A percentile compares a stretch with the other conserved stretches of the same genome.
phyloP scores from a whole-genome alignment of 805 yeast species.

The Saccharomycopsis schoenii region DNA sequence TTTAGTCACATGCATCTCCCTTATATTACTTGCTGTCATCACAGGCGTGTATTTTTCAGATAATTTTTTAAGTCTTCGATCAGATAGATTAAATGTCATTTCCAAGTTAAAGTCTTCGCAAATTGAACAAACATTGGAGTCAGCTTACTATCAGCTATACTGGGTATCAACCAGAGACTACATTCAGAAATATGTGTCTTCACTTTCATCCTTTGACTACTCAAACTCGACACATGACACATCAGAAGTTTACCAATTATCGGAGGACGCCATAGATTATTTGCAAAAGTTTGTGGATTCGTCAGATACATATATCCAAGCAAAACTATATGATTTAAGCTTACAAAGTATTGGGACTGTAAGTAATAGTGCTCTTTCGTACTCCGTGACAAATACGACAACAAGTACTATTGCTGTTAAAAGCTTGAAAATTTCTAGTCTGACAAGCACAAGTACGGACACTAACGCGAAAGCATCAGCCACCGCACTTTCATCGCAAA shows the following conservation, averaged over 20 bases:
- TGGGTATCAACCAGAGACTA: conserved; percentile 55
- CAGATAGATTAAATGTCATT: conserved; percentile 64
- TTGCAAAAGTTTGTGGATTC: conserved; percentile 56
- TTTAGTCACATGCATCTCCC: conserved; percentile 57
- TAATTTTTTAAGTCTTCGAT: conserved; percentile 50
- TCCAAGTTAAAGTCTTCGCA: conserved; percentile 78
- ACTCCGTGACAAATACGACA: conserved; percentile 11
- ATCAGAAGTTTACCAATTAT: conserved; percentile 40
- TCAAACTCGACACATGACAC: conserved; percentile 51
- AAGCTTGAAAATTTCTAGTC: background rate
- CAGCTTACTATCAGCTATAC: conserved; percentile 56
- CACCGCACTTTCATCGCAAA: conserved; percentile 18
- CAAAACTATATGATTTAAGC: conserved; percentile 56
- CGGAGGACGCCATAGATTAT: conserved; percentile 32
- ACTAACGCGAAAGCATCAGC: conserved; percentile 13
- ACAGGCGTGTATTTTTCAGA: conserved; percentile 65
- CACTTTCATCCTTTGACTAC: background rate
- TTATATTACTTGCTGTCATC: conserved; percentile 63
- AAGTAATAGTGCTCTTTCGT: conserved; percentile 32
- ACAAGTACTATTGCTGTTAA: background rate
- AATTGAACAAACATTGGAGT: conserved; percentile 55
- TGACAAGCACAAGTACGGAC: conserved; percentile 4
- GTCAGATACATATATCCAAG: conserved; percentile 52
- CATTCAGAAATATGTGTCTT: conserved; percentile 36
- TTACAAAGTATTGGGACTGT: conserved; percentile 38